Base-by-base conservation (phyloP, 495 filamentous ascomycete species). In the Neurospora sp. region DNA sequence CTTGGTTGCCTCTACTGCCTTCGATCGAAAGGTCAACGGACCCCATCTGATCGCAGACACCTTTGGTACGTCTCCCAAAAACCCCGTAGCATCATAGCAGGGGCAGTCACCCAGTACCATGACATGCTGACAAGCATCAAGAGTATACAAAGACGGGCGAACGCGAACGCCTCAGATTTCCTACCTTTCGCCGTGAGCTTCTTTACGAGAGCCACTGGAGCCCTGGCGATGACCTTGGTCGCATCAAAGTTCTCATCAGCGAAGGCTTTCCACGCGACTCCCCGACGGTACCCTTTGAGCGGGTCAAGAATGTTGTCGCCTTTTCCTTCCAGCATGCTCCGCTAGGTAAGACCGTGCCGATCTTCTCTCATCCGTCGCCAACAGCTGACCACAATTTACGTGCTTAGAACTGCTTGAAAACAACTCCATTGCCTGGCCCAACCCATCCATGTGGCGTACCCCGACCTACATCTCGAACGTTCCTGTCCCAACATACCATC, bases 271-370 rank as follows among this genome's bases (percentile, higher is more conserved):
- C 82, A 1, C 78, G 86, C 14, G 84, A 87, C 54, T 85, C 85
- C 7, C 69, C 82, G 10, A 78, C 82, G 10, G 79, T 82, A 10
- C 88, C 89, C 1, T 91, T 94, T 73, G 90, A 93, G 76, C 83
- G 90, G 54, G 85, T 92, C 75, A 92, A 90, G 76, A 92, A 94
- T 79, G 78, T 93, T 31, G 88, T 94, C 69, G 87, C 86, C 6
- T 94, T 97, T 79, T 90, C 93, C 8, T 97, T 96, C 76, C 93
- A 96, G 78, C 93, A 95, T 86, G 93, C 92, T 69, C 94, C 94
- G 7, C 81, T 92, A 37, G 86, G 93, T 95, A 82, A 79, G 85
- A 80, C 5, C 11, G 4, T 9, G 14, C 6, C 18, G 0, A 37
- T 14, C 48, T 20, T 16, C 62, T 48, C 37, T 20, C 23, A 1